Evolutionary conservation across 2,329 filamentous ascomycete species (phyloP).

Genomic region (Aspergillus brasiliensis): DNA sequence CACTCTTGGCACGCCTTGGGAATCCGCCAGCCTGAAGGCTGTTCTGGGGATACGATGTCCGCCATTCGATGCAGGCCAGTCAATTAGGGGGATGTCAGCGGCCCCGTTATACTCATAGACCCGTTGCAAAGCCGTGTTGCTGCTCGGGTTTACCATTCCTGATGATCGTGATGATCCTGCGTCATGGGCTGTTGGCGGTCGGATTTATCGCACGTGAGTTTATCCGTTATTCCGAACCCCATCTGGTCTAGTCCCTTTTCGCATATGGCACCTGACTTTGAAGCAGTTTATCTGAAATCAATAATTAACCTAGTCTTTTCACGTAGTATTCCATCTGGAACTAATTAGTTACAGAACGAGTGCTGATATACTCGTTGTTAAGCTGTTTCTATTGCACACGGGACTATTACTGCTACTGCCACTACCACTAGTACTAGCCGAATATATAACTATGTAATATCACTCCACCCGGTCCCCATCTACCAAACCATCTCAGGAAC

Average conservation of each 20-base stretch:
- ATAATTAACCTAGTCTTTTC: too few species aligned
- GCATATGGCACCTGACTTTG: background rate
- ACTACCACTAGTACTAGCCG: too few species aligned
- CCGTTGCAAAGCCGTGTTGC: background rate
- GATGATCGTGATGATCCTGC: background rate
- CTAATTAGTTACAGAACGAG: too few species aligned
- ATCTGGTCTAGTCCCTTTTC: background rate
- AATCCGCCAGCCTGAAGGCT: constrained; percentile 35
- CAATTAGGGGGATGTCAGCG: background rate
- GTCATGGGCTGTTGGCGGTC: constrained; percentile 1
- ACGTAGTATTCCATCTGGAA: too few species aligned
- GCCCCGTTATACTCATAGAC: background rate
- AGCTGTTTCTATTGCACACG: too few species aligned
- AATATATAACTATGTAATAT: too few species aligned
- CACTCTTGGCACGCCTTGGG: constrained; percentile 46
- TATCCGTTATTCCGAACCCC: constrained; percentile 15
- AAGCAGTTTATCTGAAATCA: too few species aligned
- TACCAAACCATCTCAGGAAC: too few species aligned
- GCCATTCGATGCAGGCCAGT: constrained; percentile 22
- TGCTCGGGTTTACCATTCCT: background rate
- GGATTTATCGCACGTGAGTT: constrained; percentile 18
- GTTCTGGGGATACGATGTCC: constrained; percentile 22
- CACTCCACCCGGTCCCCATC: too few species aligned
- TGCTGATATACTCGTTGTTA: fast-evolving
- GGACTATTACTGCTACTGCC: too few species aligned